Percentiles rank a stretch among this genome's conserved stretches.
These are phyloP conservation scores for Purpureocillium takamizusanense DNA, from an alignment of 2,329 filamentous ascomycete genomes.

Conservation along the genomic window DNA sequence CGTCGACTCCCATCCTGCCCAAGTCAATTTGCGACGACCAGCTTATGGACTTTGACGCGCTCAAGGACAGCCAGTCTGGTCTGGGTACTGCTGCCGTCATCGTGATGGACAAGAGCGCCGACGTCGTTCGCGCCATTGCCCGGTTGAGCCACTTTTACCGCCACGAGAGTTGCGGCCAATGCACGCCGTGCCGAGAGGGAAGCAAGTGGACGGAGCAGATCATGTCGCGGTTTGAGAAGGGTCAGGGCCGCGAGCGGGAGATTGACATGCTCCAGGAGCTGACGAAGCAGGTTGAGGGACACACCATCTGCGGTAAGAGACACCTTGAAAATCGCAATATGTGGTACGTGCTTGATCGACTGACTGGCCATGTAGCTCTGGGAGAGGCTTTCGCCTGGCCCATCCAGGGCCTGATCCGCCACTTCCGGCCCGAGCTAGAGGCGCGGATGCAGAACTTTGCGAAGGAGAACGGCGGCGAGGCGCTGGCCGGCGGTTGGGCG, in stretches of 20 bases:
- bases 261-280: slow-evolving; percentile 99
- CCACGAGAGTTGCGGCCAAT: slow-evolving; percentile 97
- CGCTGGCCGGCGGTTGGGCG: slow-evolving; percentile 82
- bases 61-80: slow-evolving; percentile 97
- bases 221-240: slow-evolving; percentile 92
- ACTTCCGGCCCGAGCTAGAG: slow-evolving; percentile 95
- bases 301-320: slow-evolving; percentile 94
- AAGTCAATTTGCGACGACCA: slow-evolving; percentile 87
- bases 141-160: slow-evolving; percentile 95
- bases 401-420: slow-evolving; percentile 93
- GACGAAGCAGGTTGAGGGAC: slow-evolving; percentile 98
- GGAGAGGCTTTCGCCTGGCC: slow-evolving; percentile 99
- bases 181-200: slow-evolving; percentile 97
- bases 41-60: slow-evolving; percentile 96
- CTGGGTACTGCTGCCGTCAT: slow-evolving; percentile 96
- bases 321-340: slow-evolving; percentile 9
- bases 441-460: slow-evolving; percentile 78
- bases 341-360: too few species aligned
- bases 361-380: slow-evolving; percentile 45
- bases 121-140: slow-evolving; percentile 89
- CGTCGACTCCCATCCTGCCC: slow-evolving; percentile 90
- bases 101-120: slow-evolving; percentile 97
- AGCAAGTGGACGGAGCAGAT: slow-evolving; percentile 99
- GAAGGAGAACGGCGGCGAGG: slow-evolving; percentile 59
- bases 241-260: slow-evolving; percentile 78